Percentiles rank a stretch among this genome's conserved stretches.
Evolutionary conservation across 2,329 filamentous ascomycete species (phyloP).

Genomic region (Scytalidium sp.): DNA sequence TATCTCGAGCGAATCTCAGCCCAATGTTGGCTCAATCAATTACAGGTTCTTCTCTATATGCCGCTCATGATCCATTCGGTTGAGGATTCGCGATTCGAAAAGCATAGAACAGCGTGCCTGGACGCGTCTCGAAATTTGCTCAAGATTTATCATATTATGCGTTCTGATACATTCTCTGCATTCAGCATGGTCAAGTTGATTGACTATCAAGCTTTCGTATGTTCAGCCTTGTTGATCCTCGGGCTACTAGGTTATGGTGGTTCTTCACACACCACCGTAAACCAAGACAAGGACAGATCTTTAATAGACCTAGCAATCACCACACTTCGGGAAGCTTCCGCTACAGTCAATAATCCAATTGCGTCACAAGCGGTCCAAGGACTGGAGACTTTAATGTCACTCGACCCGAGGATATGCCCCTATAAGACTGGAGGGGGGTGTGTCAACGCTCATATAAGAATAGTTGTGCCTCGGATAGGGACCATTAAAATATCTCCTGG

Average conservation of each 20-base stretch:
- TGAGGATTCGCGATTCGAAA: conserved; percentile 32
- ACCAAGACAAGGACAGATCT: conserved; percentile 33
- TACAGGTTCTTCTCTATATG: conserved; percentile 39
- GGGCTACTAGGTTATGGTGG: conserved; percentile 31
- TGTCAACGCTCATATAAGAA: conserved; percentile 5
- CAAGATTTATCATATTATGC: conserved; percentile 33
- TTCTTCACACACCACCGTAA: conserved; percentile 17
- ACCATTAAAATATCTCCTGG: conserved; percentile 12
- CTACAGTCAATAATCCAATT: conserved; percentile 34
- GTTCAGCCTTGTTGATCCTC: conserved; percentile 39
- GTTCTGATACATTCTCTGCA: conserved; percentile 25
- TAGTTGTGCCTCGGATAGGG: conserved; percentile 9
- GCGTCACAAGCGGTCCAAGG: conserved; percentile 38
- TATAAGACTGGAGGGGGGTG: neutral
- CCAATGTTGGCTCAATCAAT: conserved; percentile 37
- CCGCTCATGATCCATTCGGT: conserved; percentile 42
- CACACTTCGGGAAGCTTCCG: conserved; percentile 31
- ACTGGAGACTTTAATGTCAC: conserved; percentile 25
- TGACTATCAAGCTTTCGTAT: conserved; percentile 45
- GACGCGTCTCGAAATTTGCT: conserved; percentile 39
- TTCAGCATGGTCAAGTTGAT: conserved; percentile 40
- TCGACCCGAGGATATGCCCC: conserved; percentile 2
- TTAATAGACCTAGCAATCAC: conserved; percentile 30
- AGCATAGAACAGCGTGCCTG: conserved; percentile 35
- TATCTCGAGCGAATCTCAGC: conserved; percentile 28